Evolutionary conservation across 2,329 filamentous ascomycete species (phyloP), one percentile per base, ranked within the genome.

Genomic region (Aureobasidium sp.): DNA sequence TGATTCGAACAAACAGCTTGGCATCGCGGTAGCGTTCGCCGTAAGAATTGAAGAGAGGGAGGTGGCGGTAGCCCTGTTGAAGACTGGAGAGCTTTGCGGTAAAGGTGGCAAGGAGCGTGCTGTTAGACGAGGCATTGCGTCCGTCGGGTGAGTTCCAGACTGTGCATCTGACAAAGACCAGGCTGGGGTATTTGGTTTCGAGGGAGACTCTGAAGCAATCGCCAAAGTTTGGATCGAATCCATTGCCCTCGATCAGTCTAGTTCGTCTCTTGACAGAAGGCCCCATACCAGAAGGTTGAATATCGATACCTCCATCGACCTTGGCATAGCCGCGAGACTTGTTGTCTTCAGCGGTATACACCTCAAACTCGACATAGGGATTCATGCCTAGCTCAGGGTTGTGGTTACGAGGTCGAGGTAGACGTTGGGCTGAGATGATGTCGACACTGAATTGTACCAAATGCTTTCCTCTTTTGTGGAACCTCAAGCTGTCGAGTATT

Each of bases 11-110:
- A 75, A 97, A 96, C 17, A 99, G 80, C 12, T 91, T 95, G 2
- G 94, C 96, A 76, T 97, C 97, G 47, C 97, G 82, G 73, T 95
- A 97, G 69, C 92, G 90, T 69, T 97, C 92, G 64, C 92, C 94
- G 65, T 91, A 89, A 62, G 86, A 83, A 75, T 97, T 92, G 73
- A 91, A 88, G 17, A 99, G 81, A 12, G 93, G 94, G 59, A 97
- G 80, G 64, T 96, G 95, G 65, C 93, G 91, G 74, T 94, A 97
- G 31, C 94, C 94, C 74, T 94, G 87, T 72, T 93, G 91, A 45
- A 97, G 83, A 71, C 87, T 95, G 77, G 82, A 87, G 57, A 97
- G 85, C 77, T 97, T 97, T 65, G 90, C 92, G 1, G 91, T 97
- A 75, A 93, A 97, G 1, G 89, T 94, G 3, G 91, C 94, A 62